These are phyloP conservation scores for Penicillium lividum DNA, from an alignment of 495 filamentous ascomycete genomes.

Conservation along the genomic window DNA sequence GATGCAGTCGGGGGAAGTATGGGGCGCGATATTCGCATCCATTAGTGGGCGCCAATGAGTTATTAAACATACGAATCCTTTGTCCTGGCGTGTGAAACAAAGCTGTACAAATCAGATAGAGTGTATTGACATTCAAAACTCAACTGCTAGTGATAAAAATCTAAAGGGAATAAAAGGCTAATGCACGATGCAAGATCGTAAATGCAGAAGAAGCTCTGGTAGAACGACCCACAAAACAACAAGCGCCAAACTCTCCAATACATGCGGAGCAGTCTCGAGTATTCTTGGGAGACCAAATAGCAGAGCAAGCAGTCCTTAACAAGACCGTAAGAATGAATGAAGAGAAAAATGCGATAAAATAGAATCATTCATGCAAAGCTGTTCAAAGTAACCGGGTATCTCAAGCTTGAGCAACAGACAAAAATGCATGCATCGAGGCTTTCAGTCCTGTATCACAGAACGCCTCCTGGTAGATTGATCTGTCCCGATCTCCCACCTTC, in stretches of 20 bases:
- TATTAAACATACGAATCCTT: background rate
- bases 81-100: background rate
- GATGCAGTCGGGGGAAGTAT: slow-evolving; percentile 18
- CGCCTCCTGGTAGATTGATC: slow-evolving; percentile 48
- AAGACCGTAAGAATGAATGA: background rate
- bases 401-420: slow-evolving; percentile 33
- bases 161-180: slow-evolving; percentile 20
- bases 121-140: slow-evolving; percentile 6
- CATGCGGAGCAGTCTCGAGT: background rate
- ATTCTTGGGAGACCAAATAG: background rate
- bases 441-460: slow-evolving; percentile 32
- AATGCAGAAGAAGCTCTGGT: slow-evolving; percentile 7
- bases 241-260: background rate
- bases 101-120: background rate
- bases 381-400: slow-evolving; percentile 30
- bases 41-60: background rate
- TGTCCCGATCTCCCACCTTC: slow-evolving; percentile 39
- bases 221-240: background rate
- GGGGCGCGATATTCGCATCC: slow-evolving; percentile 22
- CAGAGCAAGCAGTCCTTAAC: background rate
- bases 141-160: slow-evolving; percentile 8
- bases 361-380: slow-evolving; percentile 24
- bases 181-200: slow-evolving; percentile 21
- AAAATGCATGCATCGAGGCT: slow-evolving; percentile 18
- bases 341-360: slow-evolving; percentile 23